Percentiles rank a stretch among this genome's conserved stretches.
phyloP scores from a whole-genome alignment of 176 grass and related monocot genomes.

The Oryza nivara region DNA sequence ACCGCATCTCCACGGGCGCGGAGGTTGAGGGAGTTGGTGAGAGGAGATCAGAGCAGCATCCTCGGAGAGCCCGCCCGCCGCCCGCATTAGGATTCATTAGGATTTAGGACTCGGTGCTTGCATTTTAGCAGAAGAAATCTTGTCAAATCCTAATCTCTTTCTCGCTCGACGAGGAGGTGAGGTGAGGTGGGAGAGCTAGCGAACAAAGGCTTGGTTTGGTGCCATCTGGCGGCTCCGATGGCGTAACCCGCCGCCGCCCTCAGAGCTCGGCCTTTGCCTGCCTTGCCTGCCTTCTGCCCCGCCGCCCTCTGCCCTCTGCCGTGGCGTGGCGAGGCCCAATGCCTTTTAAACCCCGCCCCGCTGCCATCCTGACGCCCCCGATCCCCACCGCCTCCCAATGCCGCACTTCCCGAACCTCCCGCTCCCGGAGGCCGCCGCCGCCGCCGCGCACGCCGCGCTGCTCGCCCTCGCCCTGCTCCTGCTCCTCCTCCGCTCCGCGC shows the following conservation, averaged over 20 bases:
- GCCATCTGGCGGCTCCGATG: conserved; percentile 33
- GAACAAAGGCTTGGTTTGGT: conserved; percentile 42
- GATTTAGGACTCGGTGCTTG: not conserved
- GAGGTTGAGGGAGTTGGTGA: conserved; percentile 41
- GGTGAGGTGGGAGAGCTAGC: conserved; percentile 2
- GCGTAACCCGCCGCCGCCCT: conserved; percentile 52
- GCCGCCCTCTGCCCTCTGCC: not conserved
- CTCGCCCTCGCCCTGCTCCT: conserved; percentile 58
- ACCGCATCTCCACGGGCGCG: conserved; percentile 23
- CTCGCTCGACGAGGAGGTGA: conserved; percentile 22
- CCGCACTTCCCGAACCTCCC: conserved; percentile 46
- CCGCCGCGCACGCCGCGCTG: conserved; percentile 56
- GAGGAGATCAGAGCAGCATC: conserved; percentile 22
- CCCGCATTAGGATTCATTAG: not conserved
- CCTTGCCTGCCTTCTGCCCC: no score
- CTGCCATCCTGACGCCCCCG: conserved; percentile 32
- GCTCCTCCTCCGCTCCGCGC: conserved; percentile 48
- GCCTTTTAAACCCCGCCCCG: conserved; percentile 63
- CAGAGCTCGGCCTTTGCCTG: not conserved
- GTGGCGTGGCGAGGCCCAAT: conserved; percentile 48
- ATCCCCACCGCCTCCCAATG: conserved; percentile 55
- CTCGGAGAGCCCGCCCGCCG: not conserved
- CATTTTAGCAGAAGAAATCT: no score
- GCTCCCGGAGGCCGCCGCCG: conserved; percentile 57
- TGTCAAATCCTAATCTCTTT: conserved; percentile 25